Percentiles rank a stretch among this genome's conserved stretches.
phyloP scores from a whole-genome alignment of 2,329 filamentous ascomycete species.

The Fonsecaea multimorphosa region DNA sequence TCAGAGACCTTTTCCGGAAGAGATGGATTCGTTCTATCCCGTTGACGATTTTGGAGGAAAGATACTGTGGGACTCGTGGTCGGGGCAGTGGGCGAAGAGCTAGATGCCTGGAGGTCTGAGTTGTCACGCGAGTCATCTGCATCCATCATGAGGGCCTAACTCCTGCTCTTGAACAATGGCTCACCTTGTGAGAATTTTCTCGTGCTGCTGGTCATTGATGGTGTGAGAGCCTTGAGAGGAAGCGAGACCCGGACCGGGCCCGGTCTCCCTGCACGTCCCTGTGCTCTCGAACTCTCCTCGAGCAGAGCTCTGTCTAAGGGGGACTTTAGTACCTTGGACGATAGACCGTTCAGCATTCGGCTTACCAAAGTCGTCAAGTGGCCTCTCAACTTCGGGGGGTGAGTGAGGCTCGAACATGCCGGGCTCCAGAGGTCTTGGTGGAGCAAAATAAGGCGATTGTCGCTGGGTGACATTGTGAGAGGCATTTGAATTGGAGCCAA shows the following conservation, averaged over 20 bases:
- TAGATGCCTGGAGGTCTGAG: constrained; percentile 19
- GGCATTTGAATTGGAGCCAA: background rate
- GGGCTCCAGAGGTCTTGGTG: background rate
- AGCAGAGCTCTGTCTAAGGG: constrained; percentile 33
- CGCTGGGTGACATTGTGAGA: constrained; percentile 8
- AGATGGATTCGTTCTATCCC: background rate
- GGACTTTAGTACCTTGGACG: constrained; percentile 10
- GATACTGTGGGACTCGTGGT: constrained; percentile 33
- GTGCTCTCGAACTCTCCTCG: constrained; percentile 14
- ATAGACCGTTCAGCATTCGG: background rate
- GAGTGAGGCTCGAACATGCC: constrained; percentile 9
- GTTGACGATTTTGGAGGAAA: constrained; percentile 27
- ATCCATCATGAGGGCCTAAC: constrained; percentile 10
- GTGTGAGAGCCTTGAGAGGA: constrained; percentile 17
- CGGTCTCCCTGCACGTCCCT: background rate
- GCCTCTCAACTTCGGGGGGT: constrained; percentile 16
- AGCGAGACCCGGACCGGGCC: constrained; percentile 11
- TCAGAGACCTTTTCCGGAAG: background rate
- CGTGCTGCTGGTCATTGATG: constrained; percentile 5
- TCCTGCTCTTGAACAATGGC: background rate
- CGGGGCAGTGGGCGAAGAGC: constrained; percentile 29
- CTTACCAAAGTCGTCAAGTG: constrained; percentile 38
- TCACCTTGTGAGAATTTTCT: constrained; percentile 14
- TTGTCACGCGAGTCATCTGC: constrained; percentile 21
- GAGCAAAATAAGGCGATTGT: constrained; percentile 10